Evolutionary conservation across 306 rosid genomes (phyloP).

Genomic region (Benincasa hispida): DNA sequence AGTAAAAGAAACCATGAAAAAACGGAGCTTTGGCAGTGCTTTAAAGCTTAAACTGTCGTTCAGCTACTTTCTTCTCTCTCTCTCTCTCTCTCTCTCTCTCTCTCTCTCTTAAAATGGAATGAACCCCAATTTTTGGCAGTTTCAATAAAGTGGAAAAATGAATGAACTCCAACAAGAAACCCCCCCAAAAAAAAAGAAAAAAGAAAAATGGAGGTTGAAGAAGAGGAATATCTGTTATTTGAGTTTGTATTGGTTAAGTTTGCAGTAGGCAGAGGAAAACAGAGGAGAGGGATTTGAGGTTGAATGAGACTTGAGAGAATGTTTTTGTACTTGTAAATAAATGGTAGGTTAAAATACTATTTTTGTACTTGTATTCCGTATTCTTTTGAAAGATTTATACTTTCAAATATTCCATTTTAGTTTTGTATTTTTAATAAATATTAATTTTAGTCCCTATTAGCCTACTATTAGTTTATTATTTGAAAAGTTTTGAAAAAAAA

Average conservation of each 20-base stretch:
- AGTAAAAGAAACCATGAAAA: not conserved
- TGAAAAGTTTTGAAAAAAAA: too few species aligned
- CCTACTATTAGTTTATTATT: too few species aligned
- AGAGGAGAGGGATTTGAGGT: not conserved
- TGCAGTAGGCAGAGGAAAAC: not conserved
- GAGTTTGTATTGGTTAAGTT: not conserved
- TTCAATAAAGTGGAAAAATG: not conserved
- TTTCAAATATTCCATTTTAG: too few species aligned
- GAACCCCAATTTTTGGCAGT: conserved; percentile 7
- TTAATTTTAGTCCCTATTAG: too few species aligned
- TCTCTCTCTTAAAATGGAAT: not conserved
- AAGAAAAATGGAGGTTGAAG: not conserved
- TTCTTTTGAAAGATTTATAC: too few species aligned
- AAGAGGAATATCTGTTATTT: not conserved
- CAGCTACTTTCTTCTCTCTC: not conserved
- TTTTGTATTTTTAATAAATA: too few species aligned
- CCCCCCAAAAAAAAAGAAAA: not conserved
- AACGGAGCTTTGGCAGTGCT: conserved; percentile 10
- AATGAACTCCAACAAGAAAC: not conserved
- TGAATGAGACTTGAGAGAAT: not conserved
- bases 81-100: not conserved
- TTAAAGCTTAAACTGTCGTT: conserved; percentile 4
- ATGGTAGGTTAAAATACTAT: too few species aligned
- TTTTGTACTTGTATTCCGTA: too few species aligned
- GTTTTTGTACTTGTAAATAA: not conserved